Evolutionary conservation across 495 filamentous ascomycete species (phyloP).

Genomic region (Penicillium steckii): DNA sequence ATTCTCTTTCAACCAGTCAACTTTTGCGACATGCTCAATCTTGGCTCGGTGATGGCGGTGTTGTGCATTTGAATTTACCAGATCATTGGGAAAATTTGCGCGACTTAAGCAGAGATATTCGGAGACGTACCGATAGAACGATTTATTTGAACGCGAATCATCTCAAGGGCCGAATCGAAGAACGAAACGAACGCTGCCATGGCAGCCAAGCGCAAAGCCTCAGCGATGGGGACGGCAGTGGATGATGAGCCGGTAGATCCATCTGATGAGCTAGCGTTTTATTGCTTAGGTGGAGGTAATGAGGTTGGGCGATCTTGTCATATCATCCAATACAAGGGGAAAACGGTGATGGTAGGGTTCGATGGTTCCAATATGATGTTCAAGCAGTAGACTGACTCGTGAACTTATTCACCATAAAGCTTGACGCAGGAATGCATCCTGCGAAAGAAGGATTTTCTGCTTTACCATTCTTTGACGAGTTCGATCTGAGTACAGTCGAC

Average conservation of each 20-base stretch:
- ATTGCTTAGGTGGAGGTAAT: slow-evolving; percentile 91
- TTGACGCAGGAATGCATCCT: slow-evolving; percentile 95
- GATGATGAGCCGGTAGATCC: slow-evolving; percentile 73
- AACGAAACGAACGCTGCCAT: slow-evolving; percentile 37
- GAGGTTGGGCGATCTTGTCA: slow-evolving; percentile 97
- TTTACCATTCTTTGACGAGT: slow-evolving; percentile 97
- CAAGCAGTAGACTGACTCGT: not conserved
- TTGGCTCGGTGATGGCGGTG: not conserved
- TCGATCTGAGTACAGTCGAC: slow-evolving; percentile 95
- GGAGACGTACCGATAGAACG: not conserved
- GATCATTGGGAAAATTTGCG: not conserved
- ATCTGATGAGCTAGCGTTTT: slow-evolving; percentile 86
- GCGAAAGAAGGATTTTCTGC: slow-evolving; percentile 94
- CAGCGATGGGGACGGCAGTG: slow-evolving; percentile 56
- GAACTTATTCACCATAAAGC: slow-evolving; percentile 40
- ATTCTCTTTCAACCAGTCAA: not conserved
- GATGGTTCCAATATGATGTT: not conserved
- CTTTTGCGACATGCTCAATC: not conserved
- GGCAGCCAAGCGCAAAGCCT: slow-evolving; percentile 74
- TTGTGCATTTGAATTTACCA: not conserved
- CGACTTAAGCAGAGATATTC: not conserved
- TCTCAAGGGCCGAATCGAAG: not conserved
- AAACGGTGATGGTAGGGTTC: slow-evolving; percentile 88
- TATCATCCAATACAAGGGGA: slow-evolving; percentile 97
- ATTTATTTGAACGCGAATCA: not conserved